Base-by-base conservation (phyloP, 139 green algal genomes). In the Deuterostichococcus epilithicus region DNA sequence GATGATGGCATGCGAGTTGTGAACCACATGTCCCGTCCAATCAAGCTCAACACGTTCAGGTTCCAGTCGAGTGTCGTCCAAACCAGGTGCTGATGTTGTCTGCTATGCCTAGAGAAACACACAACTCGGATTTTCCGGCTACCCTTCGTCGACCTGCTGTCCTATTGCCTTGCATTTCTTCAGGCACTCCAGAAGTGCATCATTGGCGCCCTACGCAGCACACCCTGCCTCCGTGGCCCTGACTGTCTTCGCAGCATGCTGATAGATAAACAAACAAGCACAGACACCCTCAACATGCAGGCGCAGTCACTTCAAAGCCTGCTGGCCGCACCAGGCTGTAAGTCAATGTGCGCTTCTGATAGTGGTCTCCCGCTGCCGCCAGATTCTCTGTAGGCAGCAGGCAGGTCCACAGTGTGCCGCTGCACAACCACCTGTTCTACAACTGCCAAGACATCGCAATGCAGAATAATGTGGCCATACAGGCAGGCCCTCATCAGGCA, bases 331-430 rank as follows among this genome's bases (percentile, higher is more conserved):
- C 80, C 38, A 88, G 66, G 28, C 66, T 58, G 68, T 52, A 82
- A 18, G 52, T 72, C 23, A 89, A 70, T 0, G 74, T 89, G 18
- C 74, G 65, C 38, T 45, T 36, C 25, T 67, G 38, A 69, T 85
- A 89, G 74, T 81, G 84, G 79, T 89, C 84, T 22, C 34, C 4
- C 3, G 68, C 78, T 3, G 58, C 71, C 42, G 75, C 68, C 30
- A 89, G 82, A 76, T 81, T 85, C 38, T 85, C 82, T 87, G 76
- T 42, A 66, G 20, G 52, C 8, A 73, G 23, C 28, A 65, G n/a
- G 63, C 5, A 34, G 68, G 6, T 32, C 47, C 39, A 30, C 60
- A 39, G 22, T 8, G 4, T 42, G 30, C 1, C 70, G 26, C 26
- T 59, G 25, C 20, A 67, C 25, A 67, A 67, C 10, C 18, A n/a